Base-by-base conservation (phyloP, 2,329 filamentous ascomycete genomes). In the Fusarium sp. region DNA sequence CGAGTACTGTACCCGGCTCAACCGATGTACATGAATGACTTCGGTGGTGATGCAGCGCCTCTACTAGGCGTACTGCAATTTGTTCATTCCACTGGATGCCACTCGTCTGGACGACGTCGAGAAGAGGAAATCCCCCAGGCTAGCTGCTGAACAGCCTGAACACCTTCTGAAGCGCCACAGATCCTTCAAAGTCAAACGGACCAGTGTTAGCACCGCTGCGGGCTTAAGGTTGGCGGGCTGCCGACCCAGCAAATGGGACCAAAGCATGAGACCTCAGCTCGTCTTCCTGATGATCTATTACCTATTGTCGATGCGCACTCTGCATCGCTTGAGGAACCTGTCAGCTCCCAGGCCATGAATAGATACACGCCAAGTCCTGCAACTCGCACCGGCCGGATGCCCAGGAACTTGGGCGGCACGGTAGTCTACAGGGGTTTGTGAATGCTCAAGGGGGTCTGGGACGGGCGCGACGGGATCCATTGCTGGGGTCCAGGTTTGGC, bases 81-180 rank as follows among this genome's bases (percentile, higher is more conserved):
- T 43, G 51, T 31, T 28, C 51, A 54, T 54, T 54, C 51, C 51
- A 34, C 28, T n/a, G 51, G 9, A 23, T 43, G n/a, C 34, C 36
- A 40, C 36, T 41, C 34, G 27, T 10, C 34, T 23, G 31, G 18
- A 8, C 23, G 16, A n/a, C 36, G 27, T 10, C 39, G 36, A 53
- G 50, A 53, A 28, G 36, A 40, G 9, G 34, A 18, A 28, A 43
- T 43, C 51, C 43, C 39, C 43, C 28, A 30, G 40, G 36, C 50
- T 36, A 18, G 18, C 34, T 39, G 23, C 12, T 36, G 31, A 51
- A 16, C 47, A 37, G 47, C 23, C 16, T 36, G 36, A 53, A 16
- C 50, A 30, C 50, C 36, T 30, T 30, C 27, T 37, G 6, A 39
- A 37, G 23, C 51, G 51, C 51, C 51, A 53, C 37, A 16, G 51